Evolutionary conservation across 768 basidiomycete genomes (phyloP).

Genomic region (Favolaschia claudopus): DNA sequence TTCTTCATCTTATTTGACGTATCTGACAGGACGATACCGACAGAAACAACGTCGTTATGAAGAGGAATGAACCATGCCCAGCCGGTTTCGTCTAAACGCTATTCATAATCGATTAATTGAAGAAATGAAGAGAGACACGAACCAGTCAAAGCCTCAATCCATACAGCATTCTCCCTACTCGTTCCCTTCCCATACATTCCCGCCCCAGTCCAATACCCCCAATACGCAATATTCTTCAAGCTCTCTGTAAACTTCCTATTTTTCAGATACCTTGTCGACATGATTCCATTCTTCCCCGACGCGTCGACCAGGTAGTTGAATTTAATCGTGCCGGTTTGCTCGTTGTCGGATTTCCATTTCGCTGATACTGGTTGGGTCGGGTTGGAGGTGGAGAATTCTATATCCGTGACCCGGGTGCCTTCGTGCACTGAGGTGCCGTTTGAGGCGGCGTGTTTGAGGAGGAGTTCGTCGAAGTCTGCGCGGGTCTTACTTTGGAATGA

Average conservation of each 20-base stretch:
- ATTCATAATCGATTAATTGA: not conserved
- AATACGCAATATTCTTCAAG: constrained; percentile 42
- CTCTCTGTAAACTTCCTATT: constrained; percentile 42
- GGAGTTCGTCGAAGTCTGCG: constrained; percentile 45
- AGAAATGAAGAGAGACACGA: not conserved
- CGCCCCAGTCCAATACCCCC: constrained; percentile 1
- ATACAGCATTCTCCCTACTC: constrained; percentile 13
- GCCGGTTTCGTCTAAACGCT: constrained; percentile 52
- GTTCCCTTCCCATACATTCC: not conserved
- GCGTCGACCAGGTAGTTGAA: constrained; percentile 48
- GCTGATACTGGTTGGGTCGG: constrained; percentile 37
- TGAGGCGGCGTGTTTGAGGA: constrained; percentile 43
- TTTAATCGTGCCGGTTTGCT: constrained; percentile 33
- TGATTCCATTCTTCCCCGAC: constrained; percentile 43
- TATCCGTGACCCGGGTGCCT: constrained; percentile 37
- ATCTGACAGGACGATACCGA: constrained; percentile 57
- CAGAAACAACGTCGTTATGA: constrained; percentile 57
- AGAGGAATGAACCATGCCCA: constrained; percentile 67
- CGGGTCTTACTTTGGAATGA: too few relatives aligned
- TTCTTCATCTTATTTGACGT: constrained; percentile 43
- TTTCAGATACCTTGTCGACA: constrained; percentile 42
- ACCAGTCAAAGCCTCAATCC: constrained; percentile 30
- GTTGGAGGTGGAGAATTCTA: constrained; percentile 31
- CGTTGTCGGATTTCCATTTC: constrained; percentile 32
- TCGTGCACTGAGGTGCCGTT: constrained; percentile 43